A percentile compares a stretch with the other conserved stretches of the same genome.
These are phyloP conservation scores for Pisolithus tinctorius DNA, from an alignment of 768 basidiomycete species.

Conservation along the genomic window DNA sequence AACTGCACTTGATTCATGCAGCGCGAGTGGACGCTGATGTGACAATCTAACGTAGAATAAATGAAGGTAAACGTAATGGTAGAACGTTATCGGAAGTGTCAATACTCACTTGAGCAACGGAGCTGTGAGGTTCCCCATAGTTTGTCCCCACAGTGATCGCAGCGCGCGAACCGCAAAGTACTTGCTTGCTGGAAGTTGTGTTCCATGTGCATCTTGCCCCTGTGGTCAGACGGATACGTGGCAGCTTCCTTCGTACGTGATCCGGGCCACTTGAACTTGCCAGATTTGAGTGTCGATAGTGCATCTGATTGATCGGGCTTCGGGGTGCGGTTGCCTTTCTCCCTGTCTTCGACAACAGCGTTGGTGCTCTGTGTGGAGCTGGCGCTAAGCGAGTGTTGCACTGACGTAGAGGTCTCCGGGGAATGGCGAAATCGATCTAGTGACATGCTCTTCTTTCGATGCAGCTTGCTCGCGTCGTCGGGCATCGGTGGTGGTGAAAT, in stretches of 20 bases:
- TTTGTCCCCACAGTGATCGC: constrained; percentile 96
- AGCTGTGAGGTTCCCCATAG: constrained; percentile 98
- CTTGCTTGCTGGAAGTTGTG: constrained; percentile 90
- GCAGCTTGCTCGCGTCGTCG: constrained; percentile 9
- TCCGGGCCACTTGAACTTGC: constrained; percentile 69
- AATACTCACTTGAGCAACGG: constrained; percentile 73
- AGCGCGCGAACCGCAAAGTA: constrained; percentile 81
- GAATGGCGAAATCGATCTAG: constrained; percentile 19
- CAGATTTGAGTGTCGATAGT: constrained; percentile 45
- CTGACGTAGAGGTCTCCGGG: constrained; percentile 3
- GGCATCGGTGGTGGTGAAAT: background rate
- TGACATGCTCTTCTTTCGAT: constrained; percentile 22
- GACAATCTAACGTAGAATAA: constrained; percentile 52
- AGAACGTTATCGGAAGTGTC: background rate
- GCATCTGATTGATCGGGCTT: constrained; percentile 32
- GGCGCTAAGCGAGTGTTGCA: constrained; percentile 13
- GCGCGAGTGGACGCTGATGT: constrained; percentile 80
- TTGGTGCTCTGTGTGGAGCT: constrained; percentile 13
- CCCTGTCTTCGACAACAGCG: constrained; percentile 22
- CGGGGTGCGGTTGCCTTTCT: constrained; percentile 22
- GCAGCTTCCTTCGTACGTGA: constrained; percentile 44
- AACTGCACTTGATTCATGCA: constrained; percentile 65
- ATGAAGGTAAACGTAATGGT: background rate
- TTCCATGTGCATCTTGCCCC: constrained; percentile 41
- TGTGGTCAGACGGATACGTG: constrained; percentile 28